Percentiles rank a stretch among this genome's conserved stretches.
phyloP scores from a whole-genome alignment of 2,329 filamentous ascomycete species.

The Setomelanomma holmii region DNA sequence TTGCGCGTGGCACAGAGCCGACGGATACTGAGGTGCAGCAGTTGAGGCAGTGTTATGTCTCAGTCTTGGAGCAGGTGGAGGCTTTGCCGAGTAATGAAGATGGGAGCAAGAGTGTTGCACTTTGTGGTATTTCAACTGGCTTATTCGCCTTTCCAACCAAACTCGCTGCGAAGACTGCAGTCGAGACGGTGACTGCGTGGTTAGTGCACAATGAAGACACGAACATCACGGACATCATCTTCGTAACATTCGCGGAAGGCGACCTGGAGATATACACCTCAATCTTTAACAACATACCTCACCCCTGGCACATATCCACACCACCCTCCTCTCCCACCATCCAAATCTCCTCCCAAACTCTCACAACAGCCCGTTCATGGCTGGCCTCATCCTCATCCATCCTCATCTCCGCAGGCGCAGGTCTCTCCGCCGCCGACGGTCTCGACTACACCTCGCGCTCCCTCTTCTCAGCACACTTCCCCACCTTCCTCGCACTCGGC shows the following conservation, averaged over 20 bases:
- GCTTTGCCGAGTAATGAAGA: conserved; percentile 24
- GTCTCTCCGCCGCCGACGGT: conserved; percentile 45
- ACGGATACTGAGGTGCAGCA: conserved; percentile 23
- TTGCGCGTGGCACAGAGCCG: conserved; percentile 27
- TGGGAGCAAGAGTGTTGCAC: conserved; percentile 36
- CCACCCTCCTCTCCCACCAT: not conserved
- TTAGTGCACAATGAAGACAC: conserved; percentile 30
- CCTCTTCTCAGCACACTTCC: conserved; percentile 41
- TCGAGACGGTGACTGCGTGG: conserved; percentile 36
- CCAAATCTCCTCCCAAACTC: conserved; percentile 8
- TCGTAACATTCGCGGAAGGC: conserved; percentile 41
- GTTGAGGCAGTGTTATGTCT: conserved; percentile 39
- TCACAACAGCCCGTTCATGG: conserved; percentile 25
- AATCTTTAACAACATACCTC: conserved; percentile 9
- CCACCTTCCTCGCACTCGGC: conserved; percentile 36
- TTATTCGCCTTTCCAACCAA: conserved; percentile 44
- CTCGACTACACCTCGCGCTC: conserved; percentile 42
- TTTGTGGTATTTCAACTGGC: conserved; percentile 48
- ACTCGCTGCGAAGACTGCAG: conserved; percentile 37
- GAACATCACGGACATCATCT: conserved; percentile 40
- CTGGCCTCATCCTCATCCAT: conserved; percentile 31
- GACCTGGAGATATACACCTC: conserved; percentile 29
- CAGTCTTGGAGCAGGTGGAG: conserved; percentile 39
- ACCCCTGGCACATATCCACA: conserved; percentile 1
- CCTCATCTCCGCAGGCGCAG: conserved; percentile 44